A percentile compares a stretch with the other conserved stretches of the same genome.
phyloP scores from a whole-genome alignment of 148 eudicot genomes.

The Bassia scoparia region DNA sequence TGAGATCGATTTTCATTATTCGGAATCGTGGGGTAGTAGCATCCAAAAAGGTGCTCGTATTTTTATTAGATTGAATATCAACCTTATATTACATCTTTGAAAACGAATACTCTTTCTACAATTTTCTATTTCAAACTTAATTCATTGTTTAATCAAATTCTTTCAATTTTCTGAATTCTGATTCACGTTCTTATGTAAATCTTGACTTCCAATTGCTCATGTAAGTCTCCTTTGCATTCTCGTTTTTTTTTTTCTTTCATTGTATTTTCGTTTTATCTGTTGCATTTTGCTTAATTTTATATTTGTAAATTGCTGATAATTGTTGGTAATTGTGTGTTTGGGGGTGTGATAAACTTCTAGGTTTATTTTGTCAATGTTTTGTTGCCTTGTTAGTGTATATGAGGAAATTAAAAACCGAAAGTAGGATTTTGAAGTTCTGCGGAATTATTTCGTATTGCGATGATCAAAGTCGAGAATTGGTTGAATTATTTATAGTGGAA shows the following conservation, averaged over 20 bases:
- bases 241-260: neutral
- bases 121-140: neutral
- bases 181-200: neutral
- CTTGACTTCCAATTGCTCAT: neutral
- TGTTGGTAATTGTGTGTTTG: no score
- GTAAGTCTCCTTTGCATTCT: conserved; percentile 8
- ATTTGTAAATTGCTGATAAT: neutral
- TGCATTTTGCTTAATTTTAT: neutral
- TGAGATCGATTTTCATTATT: no score
- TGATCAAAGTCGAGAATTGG: conserved; percentile 5
- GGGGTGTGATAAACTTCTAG: neutral
- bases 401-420: neutral
- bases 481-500: neutral
- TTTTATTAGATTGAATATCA: neutral
- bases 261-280: neutral
- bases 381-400: neutral
- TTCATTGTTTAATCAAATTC: neutral
- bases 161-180: neutral
- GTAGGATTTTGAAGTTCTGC: no score
- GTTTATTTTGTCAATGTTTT: neutral
- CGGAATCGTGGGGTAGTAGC: no score
- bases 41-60: no score
- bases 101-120: neutral
- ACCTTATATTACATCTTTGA: neutral
- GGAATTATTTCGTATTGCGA: neutral